Base-by-base conservation (phyloP, 2,329 filamentous ascomycete species). In the Colletotrichum scovillei region DNA sequence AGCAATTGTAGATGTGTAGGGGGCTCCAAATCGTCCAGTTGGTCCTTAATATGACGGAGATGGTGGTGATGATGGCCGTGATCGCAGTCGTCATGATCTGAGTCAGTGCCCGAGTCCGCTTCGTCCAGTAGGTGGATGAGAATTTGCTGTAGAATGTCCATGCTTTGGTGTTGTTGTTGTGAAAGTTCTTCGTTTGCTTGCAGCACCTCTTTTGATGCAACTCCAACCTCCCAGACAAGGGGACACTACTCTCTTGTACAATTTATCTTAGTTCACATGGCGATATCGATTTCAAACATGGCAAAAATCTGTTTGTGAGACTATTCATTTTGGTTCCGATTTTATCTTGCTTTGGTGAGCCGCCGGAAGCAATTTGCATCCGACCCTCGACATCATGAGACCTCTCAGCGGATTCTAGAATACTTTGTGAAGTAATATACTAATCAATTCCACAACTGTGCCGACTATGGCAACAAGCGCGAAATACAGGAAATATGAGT, bases 1-100 rank as follows among this genome's bases (percentile, higher is more conserved):
- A 75, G 30, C 14, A 75, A 55, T 4, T 57, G 71, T 19, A 75
- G 22, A 46, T 75, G 76, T 14, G 53, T 74, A 7, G 65, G 63
- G 5, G 53, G 70, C 22, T 73, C 66, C 7, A 67, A 12, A 56
- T 77, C 60, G 1, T 73, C 62, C 1, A 70, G 53, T 8, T 75
- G 70, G 9, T 73, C 66, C 26, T 63, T 63, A 26, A 70, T 67
- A 11, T 73, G 72, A 8, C 42, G 42, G 22, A 60, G 58, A 6
- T 60, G 53, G 12, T 64, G 52, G n/a, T 69, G 30, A n/a, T 62
- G 60, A 60, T 64, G 70, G n/a, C 57, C 55, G 55, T 64, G 70
- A 12, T 52, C 30, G 30, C 55, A 11, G 30, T 26, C 26, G 26
- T 26, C 52, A 30, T 62, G 32, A 14, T 6, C 14, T 6, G 42